Conservation (phyloP, 306 rosid genomes). For the Potentilla sterilis region DNA sequence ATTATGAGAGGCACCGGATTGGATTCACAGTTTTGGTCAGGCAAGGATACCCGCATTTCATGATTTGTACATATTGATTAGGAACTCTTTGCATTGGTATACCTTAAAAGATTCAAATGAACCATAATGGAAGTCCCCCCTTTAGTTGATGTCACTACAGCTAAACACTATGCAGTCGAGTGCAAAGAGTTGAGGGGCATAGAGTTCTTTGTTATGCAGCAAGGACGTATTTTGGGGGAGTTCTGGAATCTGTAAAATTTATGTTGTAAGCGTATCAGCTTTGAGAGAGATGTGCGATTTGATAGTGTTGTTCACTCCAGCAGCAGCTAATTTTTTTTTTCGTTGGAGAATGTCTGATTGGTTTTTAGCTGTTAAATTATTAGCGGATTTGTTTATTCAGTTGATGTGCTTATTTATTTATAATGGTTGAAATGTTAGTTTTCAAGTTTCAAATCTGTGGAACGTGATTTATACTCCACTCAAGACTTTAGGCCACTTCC, state of each 20-base stretch:
- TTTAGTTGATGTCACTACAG: background rate
- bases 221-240: background rate
- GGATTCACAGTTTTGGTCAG: conserved; percentile 29
- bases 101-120: conserved; percentile 18
- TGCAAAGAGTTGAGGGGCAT: background rate
- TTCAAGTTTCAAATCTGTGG: background rate
- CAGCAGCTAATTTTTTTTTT: background rate
- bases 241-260: background rate
- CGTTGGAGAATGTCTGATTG: background rate
- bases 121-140: background rate
- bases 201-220: conserved; percentile 1
- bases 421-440: background rate
- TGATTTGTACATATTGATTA: conserved; percentile 34
- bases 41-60: background rate
- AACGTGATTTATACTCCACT: background rate
- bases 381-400: background rate
- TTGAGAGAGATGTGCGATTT: background rate
- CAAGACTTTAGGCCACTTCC: background rate
- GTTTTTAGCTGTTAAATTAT: background rate
- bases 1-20: conserved; percentile 33
- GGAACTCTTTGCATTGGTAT: conserved; percentile 13
- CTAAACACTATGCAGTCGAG: background rate
- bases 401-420: background rate
- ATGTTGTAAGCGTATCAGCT: background rate
- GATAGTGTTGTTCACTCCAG: background rate